Evolutionary conservation across 805 yeast genomes (phyloP).

Genomic region (Scheffersomyces stipitis): DNA sequence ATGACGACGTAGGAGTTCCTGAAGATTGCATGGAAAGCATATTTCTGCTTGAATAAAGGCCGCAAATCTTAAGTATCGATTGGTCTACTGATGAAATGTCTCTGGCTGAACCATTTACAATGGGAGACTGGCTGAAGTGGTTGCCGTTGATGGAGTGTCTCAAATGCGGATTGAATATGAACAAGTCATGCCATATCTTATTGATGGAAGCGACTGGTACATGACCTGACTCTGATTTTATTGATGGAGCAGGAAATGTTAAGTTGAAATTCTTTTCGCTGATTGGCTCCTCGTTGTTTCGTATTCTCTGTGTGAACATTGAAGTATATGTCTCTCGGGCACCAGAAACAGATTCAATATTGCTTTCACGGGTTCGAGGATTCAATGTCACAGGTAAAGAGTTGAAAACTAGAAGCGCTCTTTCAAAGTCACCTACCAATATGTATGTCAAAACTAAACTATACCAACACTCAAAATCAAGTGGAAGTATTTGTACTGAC

Average conservation of each 20-base stretch:
- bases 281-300: constrained; percentile 21
- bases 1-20: constrained; percentile 23
- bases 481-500: constrained; percentile 68
- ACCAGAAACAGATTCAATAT: constrained; percentile 21
- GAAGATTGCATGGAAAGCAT: constrained; percentile 33
- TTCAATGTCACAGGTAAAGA: constrained; percentile 60
- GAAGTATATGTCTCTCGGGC: constrained; percentile 24
- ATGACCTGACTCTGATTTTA: constrained; percentile 1
- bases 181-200: constrained; percentile 33
- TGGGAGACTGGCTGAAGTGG: constrained; percentile 36
- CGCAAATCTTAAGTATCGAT: constrained; percentile 24
- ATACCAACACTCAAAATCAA: constrained; percentile 76
- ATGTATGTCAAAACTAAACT: constrained; percentile 61
- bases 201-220: constrained; percentile 27
- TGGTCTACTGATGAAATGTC: constrained; percentile 39
- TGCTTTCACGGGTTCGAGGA: constrained; percentile 5
- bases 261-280: constrained; percentile 25
- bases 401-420: constrained; percentile 68
- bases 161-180: constrained; percentile 25
- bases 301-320: constrained; percentile 18
- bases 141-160: constrained; percentile 38
- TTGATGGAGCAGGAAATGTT: constrained; percentile 29
- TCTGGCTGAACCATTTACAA: constrained; percentile 28
- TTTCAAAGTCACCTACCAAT: constrained; percentile 50
- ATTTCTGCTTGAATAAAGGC: constrained; percentile 26